Evolutionary conservation across 805 yeast species (phyloP).

Genomic region (Clavispora vitiphila): DNA sequence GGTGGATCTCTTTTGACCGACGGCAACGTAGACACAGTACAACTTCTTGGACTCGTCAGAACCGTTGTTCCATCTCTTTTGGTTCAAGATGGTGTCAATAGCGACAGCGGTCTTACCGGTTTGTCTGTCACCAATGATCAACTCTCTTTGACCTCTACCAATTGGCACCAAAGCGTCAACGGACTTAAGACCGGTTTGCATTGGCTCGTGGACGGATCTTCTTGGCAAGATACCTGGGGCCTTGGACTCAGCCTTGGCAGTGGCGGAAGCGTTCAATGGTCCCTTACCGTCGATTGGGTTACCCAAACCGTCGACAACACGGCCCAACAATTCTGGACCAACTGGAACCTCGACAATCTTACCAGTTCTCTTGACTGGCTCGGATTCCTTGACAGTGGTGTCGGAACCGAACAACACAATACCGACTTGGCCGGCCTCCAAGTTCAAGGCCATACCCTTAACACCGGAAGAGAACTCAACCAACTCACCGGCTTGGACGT

Average conservation of each 20-base stretch:
- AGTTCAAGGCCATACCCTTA: slow-evolving; percentile 99
- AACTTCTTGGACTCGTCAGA: slow-evolving; percentile 93
- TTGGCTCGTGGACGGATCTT: slow-evolving; percentile 97
- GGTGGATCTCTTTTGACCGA: slow-evolving; percentile 99
- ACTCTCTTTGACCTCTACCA: slow-evolving; percentile 99
- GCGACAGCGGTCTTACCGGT: slow-evolving; percentile 99
- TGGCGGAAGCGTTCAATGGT: slow-evolving; percentile 80
- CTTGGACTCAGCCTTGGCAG: slow-evolving; percentile 96
- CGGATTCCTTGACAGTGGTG: slow-evolving; percentile 98
- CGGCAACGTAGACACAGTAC: slow-evolving; percentile 99
- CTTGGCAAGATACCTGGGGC: slow-evolving; percentile 99
- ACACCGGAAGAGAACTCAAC: slow-evolving; percentile 99
- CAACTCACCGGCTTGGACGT: slow-evolving; percentile 99
- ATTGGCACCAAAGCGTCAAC: slow-evolving; percentile 99
- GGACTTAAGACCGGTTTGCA: slow-evolving; percentile 99
- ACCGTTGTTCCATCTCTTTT: slow-evolving; percentile 98
- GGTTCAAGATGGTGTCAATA: slow-evolving; percentile 95
- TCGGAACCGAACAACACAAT: slow-evolving; percentile 99
- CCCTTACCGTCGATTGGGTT: slow-evolving; percentile 99
- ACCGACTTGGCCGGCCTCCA: slow-evolving; percentile 99
- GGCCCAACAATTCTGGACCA: slow-evolving; percentile 96
- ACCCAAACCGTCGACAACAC: slow-evolving; percentile 99
- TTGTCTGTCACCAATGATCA: slow-evolving; percentile 99
- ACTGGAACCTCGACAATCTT: slow-evolving; percentile 98
- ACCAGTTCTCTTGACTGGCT: slow-evolving; percentile 99